A percentile compares a stretch with the other conserved stretches of the same genome.
phyloP scores from a whole-genome alignment of 805 yeast species.

The Danielia reshetovae region DNA sequence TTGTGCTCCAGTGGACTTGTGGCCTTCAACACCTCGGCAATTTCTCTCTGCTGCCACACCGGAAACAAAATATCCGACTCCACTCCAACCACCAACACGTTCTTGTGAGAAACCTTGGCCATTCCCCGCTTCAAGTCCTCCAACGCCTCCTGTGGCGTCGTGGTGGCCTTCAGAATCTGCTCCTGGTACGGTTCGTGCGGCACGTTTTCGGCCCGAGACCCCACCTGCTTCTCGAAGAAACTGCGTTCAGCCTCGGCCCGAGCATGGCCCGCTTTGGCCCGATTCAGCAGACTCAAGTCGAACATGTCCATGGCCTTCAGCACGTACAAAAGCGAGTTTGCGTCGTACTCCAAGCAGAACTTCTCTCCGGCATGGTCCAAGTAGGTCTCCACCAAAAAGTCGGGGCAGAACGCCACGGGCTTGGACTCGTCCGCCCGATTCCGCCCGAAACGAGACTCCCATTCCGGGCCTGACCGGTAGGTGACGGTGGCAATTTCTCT shows the following conservation, averaged over 20 bases:
- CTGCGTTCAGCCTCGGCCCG: constrained; percentile 35
- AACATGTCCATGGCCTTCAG: constrained; percentile 95
- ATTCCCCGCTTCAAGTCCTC: constrained; percentile 67
- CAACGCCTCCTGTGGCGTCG: constrained; percentile 52
- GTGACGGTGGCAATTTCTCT: constrained; percentile 93
- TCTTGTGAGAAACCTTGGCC: constrained; percentile 55
- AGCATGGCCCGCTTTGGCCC: constrained; percentile 39
- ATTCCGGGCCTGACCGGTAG: constrained; percentile 93
- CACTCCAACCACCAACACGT: constrained; percentile 82
- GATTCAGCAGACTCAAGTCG: constrained; percentile 59
- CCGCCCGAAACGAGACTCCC: constrained; percentile 91
- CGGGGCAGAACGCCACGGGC: constrained; percentile 89
- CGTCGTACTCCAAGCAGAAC: constrained; percentile 86
- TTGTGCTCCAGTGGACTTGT: constrained; percentile 23
- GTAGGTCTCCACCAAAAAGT: constrained; percentile 87
- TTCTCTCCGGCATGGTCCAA: constrained; percentile 94
- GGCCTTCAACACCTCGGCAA: constrained; percentile 52
- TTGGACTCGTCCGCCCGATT: constrained; percentile 75
- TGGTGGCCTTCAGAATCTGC: constrained; percentile 42
- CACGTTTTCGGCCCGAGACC: constrained; percentile 18
- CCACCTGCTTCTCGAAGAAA: constrained; percentile 6
- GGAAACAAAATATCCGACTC: constrained; percentile 90
- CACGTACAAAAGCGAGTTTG: constrained; percentile 81
- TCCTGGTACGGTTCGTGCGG: constrained; percentile 53
- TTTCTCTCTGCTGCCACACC: constrained; percentile 89